Evolutionary conservation across 495 filamentous ascomycete species (phyloP), one percentile per base, ranked within the genome.

Genomic region (Hypoxylon rickii): DNA sequence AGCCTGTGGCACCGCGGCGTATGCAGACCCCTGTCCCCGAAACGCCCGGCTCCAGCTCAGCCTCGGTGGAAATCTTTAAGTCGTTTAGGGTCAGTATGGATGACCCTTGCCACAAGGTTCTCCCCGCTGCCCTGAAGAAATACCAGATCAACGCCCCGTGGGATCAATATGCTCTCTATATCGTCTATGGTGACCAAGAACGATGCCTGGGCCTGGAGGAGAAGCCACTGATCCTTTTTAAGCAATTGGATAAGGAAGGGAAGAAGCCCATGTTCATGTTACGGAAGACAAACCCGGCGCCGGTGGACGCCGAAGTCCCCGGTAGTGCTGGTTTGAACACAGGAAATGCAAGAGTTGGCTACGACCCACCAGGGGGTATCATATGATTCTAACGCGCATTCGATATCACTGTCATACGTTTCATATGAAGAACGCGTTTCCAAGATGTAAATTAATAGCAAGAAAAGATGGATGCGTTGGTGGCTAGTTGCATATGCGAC

Each of bases 211-310:
- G 87, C 1, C 72, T 96, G 51, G 87, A 97, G 29, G 94, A 98
- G 73, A 90, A 92, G 64, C 94, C 94, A 17, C 78, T 98, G 34
- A 90, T 96, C 50, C 76, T 98, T 51, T 98, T 98, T 77, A 98
- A 98, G 75, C 92, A 97, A 64, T 76, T 97, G 37, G 92, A 96
- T 69, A 89, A 88, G 63, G 94, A 98, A 73, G 95, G 95, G 10
- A 86, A 90, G 70, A 98, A 98, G 67, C 94, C 94, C 24, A 97
- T 98, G 94, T 98, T 97, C 67, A 98, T 98, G 94, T 72, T 98
- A 33, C 76, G 94, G 41, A 89, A 89, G 71, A 81, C 78, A 16
- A 80, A 76, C 43, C 73, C 77, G 21, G 75, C 70, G 4, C 73
- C 72, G 44, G 69, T 65, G 4, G 75, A 76, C 19, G 66, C 41